Evolutionary conservation across 768 basidiomycete species (phyloP).

Genomic region (Lentinula sp.): DNA sequence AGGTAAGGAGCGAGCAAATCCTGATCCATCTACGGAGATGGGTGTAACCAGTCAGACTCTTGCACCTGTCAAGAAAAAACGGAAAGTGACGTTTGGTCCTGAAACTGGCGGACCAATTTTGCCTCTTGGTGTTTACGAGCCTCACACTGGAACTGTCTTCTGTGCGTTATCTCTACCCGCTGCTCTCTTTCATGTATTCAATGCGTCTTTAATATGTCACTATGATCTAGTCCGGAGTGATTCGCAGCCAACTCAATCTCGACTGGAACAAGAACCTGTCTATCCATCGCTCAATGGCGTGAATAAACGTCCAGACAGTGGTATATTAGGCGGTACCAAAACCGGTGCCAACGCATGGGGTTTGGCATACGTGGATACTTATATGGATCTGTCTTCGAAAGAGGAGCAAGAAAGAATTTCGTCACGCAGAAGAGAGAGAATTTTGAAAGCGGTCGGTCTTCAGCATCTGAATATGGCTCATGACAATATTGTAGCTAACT

Average conservation of each 20-base stretch:
- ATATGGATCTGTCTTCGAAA: constrained; percentile 30
- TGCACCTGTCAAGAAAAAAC: constrained; percentile 19
- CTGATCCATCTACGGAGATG: constrained; percentile 18
- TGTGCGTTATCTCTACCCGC: constrained; percentile 40
- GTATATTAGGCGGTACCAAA: constrained; percentile 63
- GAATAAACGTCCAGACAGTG: constrained; percentile 23
- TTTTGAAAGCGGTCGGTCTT: neutral
- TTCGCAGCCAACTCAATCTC: constrained; percentile 66
- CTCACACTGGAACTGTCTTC: constrained; percentile 69
- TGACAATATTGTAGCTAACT: neutral
- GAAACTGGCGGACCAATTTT: constrained; percentile 17
- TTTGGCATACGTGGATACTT: constrained; percentile 68
- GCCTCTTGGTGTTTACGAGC: constrained; percentile 74
- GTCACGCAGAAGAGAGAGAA: neutral
- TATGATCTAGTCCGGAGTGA: constrained; percentile 56
- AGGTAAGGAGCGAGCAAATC: constrained; percentile 17
- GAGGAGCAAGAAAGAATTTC: neutral
- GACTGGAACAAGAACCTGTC: constrained; percentile 38
- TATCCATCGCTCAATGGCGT: constrained; percentile 17
- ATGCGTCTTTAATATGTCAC: constrained; percentile 4
- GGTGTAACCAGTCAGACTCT: constrained; percentile 10
- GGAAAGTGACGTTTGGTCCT: constrained; percentile 21
- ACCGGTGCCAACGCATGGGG: constrained; percentile 79
- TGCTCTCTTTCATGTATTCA: neutral
- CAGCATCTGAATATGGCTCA: neutral